These are phyloP conservation scores for Protomyces inouyei DNA, from an alignment of 1,139 yeast species.

Conservation along the genomic window DNA sequence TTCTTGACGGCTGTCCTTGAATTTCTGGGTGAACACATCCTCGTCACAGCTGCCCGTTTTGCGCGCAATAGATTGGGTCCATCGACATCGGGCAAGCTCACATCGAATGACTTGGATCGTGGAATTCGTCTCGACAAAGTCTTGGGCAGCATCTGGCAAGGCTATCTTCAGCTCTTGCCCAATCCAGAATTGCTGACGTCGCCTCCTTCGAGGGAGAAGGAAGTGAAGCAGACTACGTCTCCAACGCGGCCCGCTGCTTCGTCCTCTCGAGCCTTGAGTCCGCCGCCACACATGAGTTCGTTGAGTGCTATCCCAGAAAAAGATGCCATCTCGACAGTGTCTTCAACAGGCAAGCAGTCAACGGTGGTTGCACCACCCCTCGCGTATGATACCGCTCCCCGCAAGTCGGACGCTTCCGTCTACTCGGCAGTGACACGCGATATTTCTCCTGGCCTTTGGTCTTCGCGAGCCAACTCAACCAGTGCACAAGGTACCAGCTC, in stretches of 20 bases:
- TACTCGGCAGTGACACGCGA: background rate
- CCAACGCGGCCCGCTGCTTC: background rate
- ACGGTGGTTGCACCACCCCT: background rate
- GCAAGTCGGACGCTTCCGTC: background rate
- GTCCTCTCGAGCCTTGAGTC: background rate
- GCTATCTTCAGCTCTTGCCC: slow-evolving; percentile 18
- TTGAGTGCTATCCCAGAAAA: background rate
- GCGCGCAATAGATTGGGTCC: slow-evolving; percentile 23
- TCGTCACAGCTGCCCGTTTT: slow-evolving; percentile 30
- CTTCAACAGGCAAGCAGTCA: background rate
- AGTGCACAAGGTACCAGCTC: background rate
- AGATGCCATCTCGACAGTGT: background rate
- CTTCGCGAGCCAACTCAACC: background rate
- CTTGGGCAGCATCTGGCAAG: slow-evolving; percentile 19
- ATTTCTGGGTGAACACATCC: slow-evolving; percentile 28
- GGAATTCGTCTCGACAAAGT: slow-evolving; percentile 21
- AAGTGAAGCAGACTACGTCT: background rate
- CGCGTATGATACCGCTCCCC: background rate
- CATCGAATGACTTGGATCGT: slow-evolving; percentile 12
- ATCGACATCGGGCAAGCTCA: background rate
- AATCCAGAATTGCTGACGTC: background rate
- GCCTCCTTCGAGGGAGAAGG: background rate
- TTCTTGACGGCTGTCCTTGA: slow-evolving; percentile 30
- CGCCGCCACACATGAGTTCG: background rate
- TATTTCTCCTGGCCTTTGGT: background rate